phyloP scores from a whole-genome alignment of 495 filamentous ascomycete species.

The Niebla homalea region DNA sequence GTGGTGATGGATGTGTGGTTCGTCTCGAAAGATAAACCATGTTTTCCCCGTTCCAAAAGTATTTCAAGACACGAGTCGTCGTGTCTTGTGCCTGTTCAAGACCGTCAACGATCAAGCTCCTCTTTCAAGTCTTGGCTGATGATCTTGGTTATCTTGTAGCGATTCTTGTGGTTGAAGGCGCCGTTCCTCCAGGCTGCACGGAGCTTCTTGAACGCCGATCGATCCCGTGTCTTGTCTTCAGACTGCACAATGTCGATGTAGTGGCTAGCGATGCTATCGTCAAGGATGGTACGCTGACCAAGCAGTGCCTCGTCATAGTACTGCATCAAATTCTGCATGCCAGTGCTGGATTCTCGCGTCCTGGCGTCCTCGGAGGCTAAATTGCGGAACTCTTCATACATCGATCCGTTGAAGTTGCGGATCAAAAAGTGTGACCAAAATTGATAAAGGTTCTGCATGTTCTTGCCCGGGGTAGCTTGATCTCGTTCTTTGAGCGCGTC shows the following conservation, averaged over 20 bases:
- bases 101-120: conserved; percentile 15
- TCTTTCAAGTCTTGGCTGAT: conserved; percentile 16
- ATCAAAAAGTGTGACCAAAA: conserved; percentile 72
- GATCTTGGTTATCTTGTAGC: conserved; percentile 30
- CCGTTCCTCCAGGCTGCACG: conserved; percentile 40
- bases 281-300: conserved; percentile 33
- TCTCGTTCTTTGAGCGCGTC: conserved; percentile 46
- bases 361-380: conserved; percentile 55
- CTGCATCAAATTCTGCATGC: conserved; percentile 41
- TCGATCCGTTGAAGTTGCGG: conserved; percentile 58
- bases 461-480: conserved; percentile 31
- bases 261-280: conserved; percentile 35
- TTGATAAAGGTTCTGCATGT: conserved; percentile 58
- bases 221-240: conserved; percentile 23
- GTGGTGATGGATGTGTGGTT: no score
- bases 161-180: conserved; percentile 40
- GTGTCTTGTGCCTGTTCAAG: no score
- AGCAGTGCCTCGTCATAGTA: conserved; percentile 45
- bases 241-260: conserved; percentile 37
- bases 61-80: no score
- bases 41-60: no score
- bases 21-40: no score
- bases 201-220: conserved; percentile 36
- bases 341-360: conserved; percentile 32
- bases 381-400: conserved; percentile 70